A percentile compares a stretch with the other conserved stretches of the same genome.
Evolutionary conservation across 768 basidiomycete genomes (phyloP).

Genomic region (Calocybe gangraenosa): DNA sequence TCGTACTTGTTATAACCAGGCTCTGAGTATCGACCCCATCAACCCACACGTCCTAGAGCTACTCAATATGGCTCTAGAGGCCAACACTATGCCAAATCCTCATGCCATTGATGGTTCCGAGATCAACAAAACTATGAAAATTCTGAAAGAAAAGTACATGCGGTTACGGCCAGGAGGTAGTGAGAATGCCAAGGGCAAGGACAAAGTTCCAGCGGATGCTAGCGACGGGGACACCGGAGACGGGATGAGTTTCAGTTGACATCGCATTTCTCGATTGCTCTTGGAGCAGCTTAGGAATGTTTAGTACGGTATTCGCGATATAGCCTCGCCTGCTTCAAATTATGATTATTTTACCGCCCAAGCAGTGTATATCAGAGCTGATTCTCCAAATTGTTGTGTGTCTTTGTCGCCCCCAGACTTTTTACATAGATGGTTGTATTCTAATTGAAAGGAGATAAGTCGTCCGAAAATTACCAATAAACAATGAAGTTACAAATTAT

Average conservation of each 20-base stretch:
- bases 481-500: too few relatives aligned
- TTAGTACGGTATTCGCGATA: neutral
- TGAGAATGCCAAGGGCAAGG: conserved; percentile 23
- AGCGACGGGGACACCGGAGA: conserved; percentile 16
- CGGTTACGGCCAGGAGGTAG: conserved; percentile 17
- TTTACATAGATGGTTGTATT: too few relatives aligned
- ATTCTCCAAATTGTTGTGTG: too few relatives aligned
- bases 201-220: conserved; percentile 15
- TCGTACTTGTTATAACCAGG: conserved; percentile 32
- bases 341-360: too few relatives aligned
- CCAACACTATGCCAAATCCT: conserved; percentile 20
- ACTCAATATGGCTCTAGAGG: conserved; percentile 75
- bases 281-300: neutral
- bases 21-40: conserved; percentile 77
- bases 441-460: too few relatives aligned
- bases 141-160: conserved; percentile 29
- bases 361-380: too few relatives aligned
- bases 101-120: conserved; percentile 19
- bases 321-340: too few relatives aligned
- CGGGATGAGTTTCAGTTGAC: conserved; percentile 27
- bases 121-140: conserved; percentile 25
- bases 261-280: neutral
- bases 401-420: too few relatives aligned
- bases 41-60: conserved; percentile 79
- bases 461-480: too few relatives aligned